Evolutionary conservation across 768 basidiomycete genomes (phyloP), one percentile per base, ranked within the genome.

Genomic region (Gloeostereum incarnatum): DNA sequence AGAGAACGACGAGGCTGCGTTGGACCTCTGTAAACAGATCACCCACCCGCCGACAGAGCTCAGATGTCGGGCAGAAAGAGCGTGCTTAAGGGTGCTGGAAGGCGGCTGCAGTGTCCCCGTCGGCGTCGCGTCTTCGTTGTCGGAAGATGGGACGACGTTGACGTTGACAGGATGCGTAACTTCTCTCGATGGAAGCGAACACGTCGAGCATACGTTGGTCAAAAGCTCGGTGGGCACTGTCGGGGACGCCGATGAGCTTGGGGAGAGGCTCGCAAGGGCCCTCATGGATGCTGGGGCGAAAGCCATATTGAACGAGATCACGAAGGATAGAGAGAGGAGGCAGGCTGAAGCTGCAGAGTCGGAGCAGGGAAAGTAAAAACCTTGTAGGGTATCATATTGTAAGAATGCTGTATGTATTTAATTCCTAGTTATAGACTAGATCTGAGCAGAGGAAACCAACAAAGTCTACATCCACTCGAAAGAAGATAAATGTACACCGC

Each of bases 61-160:
- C 81, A 62, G 53, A 39, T 88, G 83, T 50, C 62, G 71, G 18
- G 90, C 91, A 2, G 96, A 99, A 60, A 75, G 96, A 10, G 86
- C 83, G 1, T 83, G 86, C 58, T 65, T 98, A 45, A 69, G 82
- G n/a, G 80, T 82, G 17, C 67, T 98, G 37, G 96, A 98, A 59
- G 96, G 96, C 20, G 96, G 96, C 18, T 99, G 96, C 61, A 92
- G 88, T 44, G 93, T 99, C 0, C 94, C 94, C 2, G 92, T 99
- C 11, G 94, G 93, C 3, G 81, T 89, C 20, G 63, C 68, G 36
- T 79, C 76, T 20, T 60, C 55, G 32, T 56, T 83, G 40, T 56
- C 58, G 11, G 51, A 54, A 8, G 62, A 53, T 18, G 65, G 58
- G 0, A 61, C 53, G 13, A 34, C 49, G 27, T 60, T 99, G 42